Evolutionary conservation across 2,329 filamentous ascomycete species (phyloP).

Genomic region (Talaromyces marneffei): DNA sequence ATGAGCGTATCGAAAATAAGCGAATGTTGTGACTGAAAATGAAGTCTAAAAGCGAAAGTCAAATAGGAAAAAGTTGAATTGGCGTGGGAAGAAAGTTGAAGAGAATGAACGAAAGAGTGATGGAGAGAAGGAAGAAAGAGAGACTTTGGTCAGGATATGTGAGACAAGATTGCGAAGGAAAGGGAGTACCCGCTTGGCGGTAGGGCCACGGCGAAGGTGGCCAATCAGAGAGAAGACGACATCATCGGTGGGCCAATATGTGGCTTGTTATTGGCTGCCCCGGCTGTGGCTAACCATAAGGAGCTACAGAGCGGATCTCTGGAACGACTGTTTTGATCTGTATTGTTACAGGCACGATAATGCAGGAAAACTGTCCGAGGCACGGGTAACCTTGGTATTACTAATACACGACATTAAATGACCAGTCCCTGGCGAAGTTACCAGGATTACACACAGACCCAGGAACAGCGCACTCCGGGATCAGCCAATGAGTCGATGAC

Average conservation of each 20-base stretch:
- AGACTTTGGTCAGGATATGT: not conserved
- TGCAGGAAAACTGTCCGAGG: not conserved
- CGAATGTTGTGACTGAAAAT: constrained; percentile 5
- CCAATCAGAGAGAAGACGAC: not conserved
- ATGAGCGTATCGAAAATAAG: constrained; percentile 10
- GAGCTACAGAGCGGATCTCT: constrained; percentile 3
- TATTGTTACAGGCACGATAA: not conserved
- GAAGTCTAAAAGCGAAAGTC: constrained; percentile 2
- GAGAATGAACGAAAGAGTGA: not conserved
- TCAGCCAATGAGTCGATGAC: not conserved
- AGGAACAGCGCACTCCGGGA: not conserved
- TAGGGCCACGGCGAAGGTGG: not conserved
- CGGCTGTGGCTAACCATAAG: constrained; percentile 1
- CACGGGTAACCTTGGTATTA: not conserved
- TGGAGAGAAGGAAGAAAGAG: not conserved
- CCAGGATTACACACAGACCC: not conserved
- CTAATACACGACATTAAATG: no score
- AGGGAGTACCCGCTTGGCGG: not conserved
- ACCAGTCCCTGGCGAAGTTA: not conserved
- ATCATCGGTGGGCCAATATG: not conserved
- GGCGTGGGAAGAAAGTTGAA: not conserved
- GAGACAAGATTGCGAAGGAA: not conserved
- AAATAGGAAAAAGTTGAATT: not conserved
- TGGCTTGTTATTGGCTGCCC: not conserved
- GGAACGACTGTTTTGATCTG: not conserved